These are phyloP conservation scores for Hypholoma fasciculare DNA, from an alignment of 768 basidiomycete species.

Conservation along the genomic window DNA sequence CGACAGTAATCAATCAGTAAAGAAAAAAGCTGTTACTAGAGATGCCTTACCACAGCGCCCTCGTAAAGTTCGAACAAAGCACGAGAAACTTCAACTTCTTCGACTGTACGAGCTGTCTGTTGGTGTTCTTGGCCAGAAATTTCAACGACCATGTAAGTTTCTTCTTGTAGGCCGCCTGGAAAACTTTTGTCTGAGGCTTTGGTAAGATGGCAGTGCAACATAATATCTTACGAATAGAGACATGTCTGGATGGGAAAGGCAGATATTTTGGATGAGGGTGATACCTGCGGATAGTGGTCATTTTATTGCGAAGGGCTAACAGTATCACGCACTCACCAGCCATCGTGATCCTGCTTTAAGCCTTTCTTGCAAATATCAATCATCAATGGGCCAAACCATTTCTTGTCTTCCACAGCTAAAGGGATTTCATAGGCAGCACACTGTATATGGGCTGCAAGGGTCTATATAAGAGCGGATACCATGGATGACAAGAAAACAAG, in stretches of 20 bases:
- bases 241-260: slow-evolving; percentile 71
- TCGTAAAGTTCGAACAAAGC: slow-evolving; percentile 90
- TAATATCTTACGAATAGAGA: slow-evolving; percentile 58
- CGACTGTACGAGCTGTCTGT: slow-evolving; percentile 50
- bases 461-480: background rate
- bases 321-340: slow-evolving; percentile 53
- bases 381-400: slow-evolving; percentile 71
- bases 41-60: slow-evolving; percentile 68
- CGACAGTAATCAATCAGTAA: background rate
- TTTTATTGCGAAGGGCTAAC: background rate
- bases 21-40: slow-evolving; percentile 3
- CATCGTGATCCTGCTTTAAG: slow-evolving; percentile 71
- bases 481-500: background rate
- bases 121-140: slow-evolving; percentile 38
- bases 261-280: slow-evolving; percentile 79
- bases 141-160: slow-evolving; percentile 75
- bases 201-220: background rate
- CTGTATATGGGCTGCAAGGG: slow-evolving; percentile 70
- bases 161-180: slow-evolving; percentile 67
- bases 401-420: slow-evolving; percentile 58
- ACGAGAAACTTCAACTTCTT: slow-evolving; percentile 82
- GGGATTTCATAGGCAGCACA: slow-evolving; percentile 91
- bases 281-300: slow-evolving; percentile 50
- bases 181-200: background rate
- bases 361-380: slow-evolving; percentile 59